Conservation (phyloP, 2,329 filamentous ascomycete genomes). For the Hypoxylon sp. region DNA sequence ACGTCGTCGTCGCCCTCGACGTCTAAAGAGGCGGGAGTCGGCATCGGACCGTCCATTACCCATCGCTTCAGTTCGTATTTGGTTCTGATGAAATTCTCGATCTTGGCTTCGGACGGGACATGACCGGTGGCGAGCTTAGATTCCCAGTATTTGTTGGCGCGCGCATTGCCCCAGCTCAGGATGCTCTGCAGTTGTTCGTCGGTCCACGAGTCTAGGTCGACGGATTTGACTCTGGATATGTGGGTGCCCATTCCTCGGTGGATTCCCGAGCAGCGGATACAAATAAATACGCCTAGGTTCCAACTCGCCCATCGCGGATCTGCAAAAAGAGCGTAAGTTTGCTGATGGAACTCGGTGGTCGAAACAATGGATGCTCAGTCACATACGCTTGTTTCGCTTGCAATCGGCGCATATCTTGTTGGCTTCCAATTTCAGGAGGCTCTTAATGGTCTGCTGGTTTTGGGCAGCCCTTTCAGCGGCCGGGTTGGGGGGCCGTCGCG, state of each 20-base stretch:
- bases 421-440: slow-evolving; percentile 87
- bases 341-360: neutral
- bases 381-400: slow-evolving; percentile 96
- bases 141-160: slow-evolving; percentile 99
- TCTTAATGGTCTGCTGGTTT: slow-evolving; percentile 94
- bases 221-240: slow-evolving; percentile 97
- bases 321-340: slow-evolving; percentile 48
- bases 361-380: neutral
- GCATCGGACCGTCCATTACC: slow-evolving; percentile 97
- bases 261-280: slow-evolving; percentile 97
- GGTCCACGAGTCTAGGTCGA: slow-evolving; percentile 97
- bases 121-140: slow-evolving; percentile 90
- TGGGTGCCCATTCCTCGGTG: slow-evolving; percentile 99
- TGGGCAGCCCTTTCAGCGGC: slow-evolving; percentile 88
- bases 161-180: slow-evolving; percentile 91
- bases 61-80: slow-evolving; percentile 99
- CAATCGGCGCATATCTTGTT: slow-evolving; percentile 99
- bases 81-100: slow-evolving; percentile 99
- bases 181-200: slow-evolving; percentile 97
- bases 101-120: slow-evolving; percentile 94
- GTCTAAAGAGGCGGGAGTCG: slow-evolving; percentile 88
- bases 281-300: slow-evolving; percentile 97
- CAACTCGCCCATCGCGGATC: slow-evolving; percentile 99
- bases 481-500: slow-evolving; percentile 78
- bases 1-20: slow-evolving; percentile 86